Conservation (phyloP, 345 rosid genomes). For the Turnera subulata region DNA sequence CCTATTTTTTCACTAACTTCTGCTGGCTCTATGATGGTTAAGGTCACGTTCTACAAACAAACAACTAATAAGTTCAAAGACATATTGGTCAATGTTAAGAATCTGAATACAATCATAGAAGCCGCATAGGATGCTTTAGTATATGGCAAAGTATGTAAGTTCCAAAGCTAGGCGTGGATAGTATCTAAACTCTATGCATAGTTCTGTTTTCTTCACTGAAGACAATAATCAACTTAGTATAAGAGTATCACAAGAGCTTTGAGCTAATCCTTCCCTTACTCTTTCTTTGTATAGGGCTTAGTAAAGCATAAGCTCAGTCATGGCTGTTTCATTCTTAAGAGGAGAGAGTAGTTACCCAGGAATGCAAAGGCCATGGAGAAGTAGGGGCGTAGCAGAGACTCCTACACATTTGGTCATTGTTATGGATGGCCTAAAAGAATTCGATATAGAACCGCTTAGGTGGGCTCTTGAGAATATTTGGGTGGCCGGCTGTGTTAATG, state of each 20-base stretch:
- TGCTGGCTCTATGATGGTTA: too few relatives aligned
- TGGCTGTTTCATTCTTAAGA: slow-evolving; percentile 8
- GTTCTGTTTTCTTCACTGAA: neutral
- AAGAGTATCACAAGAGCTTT: neutral
- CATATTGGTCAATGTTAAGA: too few relatives aligned
- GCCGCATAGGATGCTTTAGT: neutral
- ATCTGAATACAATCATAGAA: too few relatives aligned
- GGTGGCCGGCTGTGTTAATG: slow-evolving; percentile 18
- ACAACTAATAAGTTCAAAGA: too few relatives aligned
- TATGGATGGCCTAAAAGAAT: slow-evolving; percentile 45
- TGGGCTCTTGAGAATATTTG: slow-evolving; percentile 47
- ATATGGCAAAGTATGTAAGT: neutral
- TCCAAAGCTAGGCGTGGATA: neutral
- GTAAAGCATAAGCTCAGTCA: neutral
- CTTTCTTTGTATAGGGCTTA: neutral
- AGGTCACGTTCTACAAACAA: too few relatives aligned
- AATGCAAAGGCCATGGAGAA: neutral
- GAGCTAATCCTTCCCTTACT: neutral
- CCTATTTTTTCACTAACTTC: too few relatives aligned
- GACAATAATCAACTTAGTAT: neutral
- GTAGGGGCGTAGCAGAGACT: slow-evolving; percentile 10
- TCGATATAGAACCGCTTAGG: slow-evolving; percentile 32
- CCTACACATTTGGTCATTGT: slow-evolving; percentile 39
- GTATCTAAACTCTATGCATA: neutral
- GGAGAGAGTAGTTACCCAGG: neutral